phyloP scores from a whole-genome alignment of 106 monocot species.

The Allium fistulosum region DNA sequence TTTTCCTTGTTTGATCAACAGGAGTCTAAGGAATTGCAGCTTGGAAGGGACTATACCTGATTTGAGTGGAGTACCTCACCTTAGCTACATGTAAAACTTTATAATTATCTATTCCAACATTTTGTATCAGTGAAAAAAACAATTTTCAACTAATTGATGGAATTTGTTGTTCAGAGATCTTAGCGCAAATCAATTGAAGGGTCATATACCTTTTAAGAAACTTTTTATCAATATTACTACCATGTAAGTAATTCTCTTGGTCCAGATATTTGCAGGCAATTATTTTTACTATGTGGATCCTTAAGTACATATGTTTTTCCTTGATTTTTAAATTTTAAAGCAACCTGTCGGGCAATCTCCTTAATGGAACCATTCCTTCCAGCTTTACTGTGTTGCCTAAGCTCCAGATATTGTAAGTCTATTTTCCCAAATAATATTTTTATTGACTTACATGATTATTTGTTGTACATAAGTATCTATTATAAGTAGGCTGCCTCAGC shows the following conservation, averaged over 20 bases:
- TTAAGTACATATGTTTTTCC: conserved; percentile 1
- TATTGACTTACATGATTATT: too few species aligned
- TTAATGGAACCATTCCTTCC: conserved; percentile 60
- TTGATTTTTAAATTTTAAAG: conserved; percentile 25
- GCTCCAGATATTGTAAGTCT: conserved; percentile 64
- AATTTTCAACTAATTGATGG: conserved; percentile 1
- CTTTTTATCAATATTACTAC: conserved; percentile 57
- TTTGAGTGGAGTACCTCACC: conserved; percentile 45
- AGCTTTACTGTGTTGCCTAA: conserved; percentile 47
- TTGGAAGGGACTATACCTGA: conserved; percentile 72
- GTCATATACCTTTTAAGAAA: conserved; percentile 44
- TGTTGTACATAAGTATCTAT: too few species aligned
- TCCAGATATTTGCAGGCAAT: neutral
- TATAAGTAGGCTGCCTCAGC: too few species aligned
- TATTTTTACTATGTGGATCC: neutral
- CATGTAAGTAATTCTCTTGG: conserved; percentile 20
- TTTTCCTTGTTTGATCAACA: conserved; percentile 11
- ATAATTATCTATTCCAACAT: neutral
- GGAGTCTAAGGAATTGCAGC: conserved; percentile 84
- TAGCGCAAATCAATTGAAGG: conserved; percentile 66
- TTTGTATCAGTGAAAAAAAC: conserved; percentile 3
- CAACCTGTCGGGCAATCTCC: conserved; percentile 48
- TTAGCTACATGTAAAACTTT: conserved; percentile 59
- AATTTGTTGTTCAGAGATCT: conserved; percentile 58
- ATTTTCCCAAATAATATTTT: neutral